phyloP scores from a whole-genome alignment of 306 rosid species.

The Sophora flavescens region DNA sequence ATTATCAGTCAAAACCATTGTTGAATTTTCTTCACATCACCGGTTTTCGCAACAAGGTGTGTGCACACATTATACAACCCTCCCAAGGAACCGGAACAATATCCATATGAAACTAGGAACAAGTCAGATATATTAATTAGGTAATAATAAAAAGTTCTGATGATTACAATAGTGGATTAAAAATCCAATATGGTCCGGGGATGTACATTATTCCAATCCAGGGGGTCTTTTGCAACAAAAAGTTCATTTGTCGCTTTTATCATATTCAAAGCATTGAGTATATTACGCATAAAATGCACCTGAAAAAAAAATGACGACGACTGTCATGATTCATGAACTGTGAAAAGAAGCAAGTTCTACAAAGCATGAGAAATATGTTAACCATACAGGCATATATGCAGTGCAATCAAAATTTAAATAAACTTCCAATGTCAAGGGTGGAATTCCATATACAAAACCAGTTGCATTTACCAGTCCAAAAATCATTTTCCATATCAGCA shows the following conservation, averaged over 20 bases:
- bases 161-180: slow-evolving; percentile 23
- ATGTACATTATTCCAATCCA: slow-evolving; percentile 49
- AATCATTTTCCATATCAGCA: not conserved
- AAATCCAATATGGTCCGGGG: slow-evolving; percentile 43
- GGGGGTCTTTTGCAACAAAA: not conserved
- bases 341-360: not conserved
- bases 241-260: slow-evolving; percentile 11
- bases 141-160: not conserved
- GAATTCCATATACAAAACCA: not conserved
- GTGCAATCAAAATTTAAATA: not conserved
- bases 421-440: not conserved
- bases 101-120: slow-evolving; percentile 9
- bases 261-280: slow-evolving; percentile 3
- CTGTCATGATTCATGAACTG: not conserved
- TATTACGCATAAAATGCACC: slow-evolving; percentile 24
- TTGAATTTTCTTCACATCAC: too few relatives aligned
- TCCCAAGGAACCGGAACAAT: too few relatives aligned
- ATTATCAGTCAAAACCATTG: too few relatives aligned
- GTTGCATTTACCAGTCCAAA: too few relatives aligned
- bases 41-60: too few relatives aligned
- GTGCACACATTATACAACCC: too few relatives aligned
- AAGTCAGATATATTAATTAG: slow-evolving; percentile 23
- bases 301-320: slow-evolving; percentile 1
- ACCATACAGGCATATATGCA: not conserved
- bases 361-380: not conserved